Evolutionary conservation across 257 asterid genomes (phyloP).

Genomic region (Forsythia suspensa): DNA sequence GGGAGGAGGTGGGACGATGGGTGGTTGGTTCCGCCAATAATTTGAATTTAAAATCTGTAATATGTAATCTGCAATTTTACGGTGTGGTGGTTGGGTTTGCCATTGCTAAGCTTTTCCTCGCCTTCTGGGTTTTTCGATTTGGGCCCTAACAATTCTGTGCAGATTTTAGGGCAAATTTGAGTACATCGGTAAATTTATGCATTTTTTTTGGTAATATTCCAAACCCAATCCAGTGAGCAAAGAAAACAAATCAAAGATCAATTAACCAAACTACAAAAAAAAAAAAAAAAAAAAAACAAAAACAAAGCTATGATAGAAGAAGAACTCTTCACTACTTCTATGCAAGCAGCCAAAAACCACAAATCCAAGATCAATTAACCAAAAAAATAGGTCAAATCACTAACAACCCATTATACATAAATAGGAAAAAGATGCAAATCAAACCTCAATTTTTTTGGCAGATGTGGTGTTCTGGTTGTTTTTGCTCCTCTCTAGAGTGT

Average conservation of each 20-base stretch:
- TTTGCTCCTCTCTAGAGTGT: conserved; percentile 45
- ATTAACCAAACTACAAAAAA: not conserved
- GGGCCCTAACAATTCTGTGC: too few relatives aligned
- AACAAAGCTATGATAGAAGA: not conserved
- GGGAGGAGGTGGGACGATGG: too few relatives aligned
- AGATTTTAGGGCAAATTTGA: too few relatives aligned
- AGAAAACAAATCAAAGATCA: not conserved
- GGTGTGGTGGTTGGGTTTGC: too few relatives aligned
- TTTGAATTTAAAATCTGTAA: too few relatives aligned
- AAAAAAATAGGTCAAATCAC: not conserved
- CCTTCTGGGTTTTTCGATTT: too few relatives aligned
- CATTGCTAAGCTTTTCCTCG: too few relatives aligned
- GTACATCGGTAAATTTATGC: too few relatives aligned
- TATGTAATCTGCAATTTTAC: too few relatives aligned
- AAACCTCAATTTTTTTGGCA: conserved; percentile 44
- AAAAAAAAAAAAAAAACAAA: too few relatives aligned
- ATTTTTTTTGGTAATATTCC: too few relatives aligned
- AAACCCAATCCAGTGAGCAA: not conserved
- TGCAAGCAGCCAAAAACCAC: not conserved
- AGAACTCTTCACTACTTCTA: not conserved
- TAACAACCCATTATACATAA: not conserved
- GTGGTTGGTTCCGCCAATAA: too few relatives aligned
- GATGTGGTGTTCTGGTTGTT: conserved; percentile 39
- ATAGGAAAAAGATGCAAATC: conserved; percentile 1
- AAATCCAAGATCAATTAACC: not conserved